These are phyloP conservation scores for Suhomyces maxii DNA, from an alignment of 1,139 yeast genomes.

Conservation along the genomic window DNA sequence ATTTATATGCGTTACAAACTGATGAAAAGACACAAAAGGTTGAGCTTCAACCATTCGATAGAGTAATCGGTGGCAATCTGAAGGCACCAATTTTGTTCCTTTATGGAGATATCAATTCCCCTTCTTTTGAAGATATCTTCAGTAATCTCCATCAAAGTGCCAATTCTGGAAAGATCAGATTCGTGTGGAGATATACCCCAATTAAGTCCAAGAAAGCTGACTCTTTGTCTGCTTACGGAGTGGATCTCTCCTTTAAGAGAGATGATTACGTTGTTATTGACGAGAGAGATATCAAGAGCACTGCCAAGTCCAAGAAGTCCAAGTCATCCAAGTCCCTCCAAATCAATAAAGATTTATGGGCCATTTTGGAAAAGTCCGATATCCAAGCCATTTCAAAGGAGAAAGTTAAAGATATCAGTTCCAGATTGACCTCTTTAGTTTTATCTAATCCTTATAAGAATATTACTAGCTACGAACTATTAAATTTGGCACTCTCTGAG, in stretches of 20 bases:
- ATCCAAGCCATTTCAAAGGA: constrained; percentile 16
- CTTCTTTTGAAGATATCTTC: constrained; percentile 57
- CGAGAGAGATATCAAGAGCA: constrained; percentile 42
- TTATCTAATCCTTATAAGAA: constrained; percentile 27
- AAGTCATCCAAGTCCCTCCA: constrained; percentile 1
- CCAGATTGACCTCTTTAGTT: constrained; percentile 48
- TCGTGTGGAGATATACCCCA: constrained; percentile 73
- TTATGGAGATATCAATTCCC: constrained; percentile 55
- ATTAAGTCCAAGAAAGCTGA: constrained; percentile 22
- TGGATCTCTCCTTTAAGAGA: constrained; percentile 58
- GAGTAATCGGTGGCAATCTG: constrained; percentile 51
- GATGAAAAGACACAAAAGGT: constrained; percentile 21
- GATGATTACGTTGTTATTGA: constrained; percentile 66
- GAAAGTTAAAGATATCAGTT: constrained; percentile 40
- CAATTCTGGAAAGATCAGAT: constrained; percentile 61
- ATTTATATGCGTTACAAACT: constrained; percentile 67
- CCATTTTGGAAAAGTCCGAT: constrained; percentile 8
- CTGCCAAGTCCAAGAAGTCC: not conserved
- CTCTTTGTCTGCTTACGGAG: constrained; percentile 64
- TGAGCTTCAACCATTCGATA: constrained; percentile 49
- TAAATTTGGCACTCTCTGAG: constrained; percentile 43
- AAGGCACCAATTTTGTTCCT: constrained; percentile 42
- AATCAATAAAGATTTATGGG: constrained; percentile 14
- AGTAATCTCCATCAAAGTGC: constrained; percentile 62
- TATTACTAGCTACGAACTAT: constrained; percentile 28